Percentiles rank a stretch among this genome's conserved stretches.
Conservation (phyloP, 495 filamentous ascomycete species). For the Penicillium malachiteum region DNA sequence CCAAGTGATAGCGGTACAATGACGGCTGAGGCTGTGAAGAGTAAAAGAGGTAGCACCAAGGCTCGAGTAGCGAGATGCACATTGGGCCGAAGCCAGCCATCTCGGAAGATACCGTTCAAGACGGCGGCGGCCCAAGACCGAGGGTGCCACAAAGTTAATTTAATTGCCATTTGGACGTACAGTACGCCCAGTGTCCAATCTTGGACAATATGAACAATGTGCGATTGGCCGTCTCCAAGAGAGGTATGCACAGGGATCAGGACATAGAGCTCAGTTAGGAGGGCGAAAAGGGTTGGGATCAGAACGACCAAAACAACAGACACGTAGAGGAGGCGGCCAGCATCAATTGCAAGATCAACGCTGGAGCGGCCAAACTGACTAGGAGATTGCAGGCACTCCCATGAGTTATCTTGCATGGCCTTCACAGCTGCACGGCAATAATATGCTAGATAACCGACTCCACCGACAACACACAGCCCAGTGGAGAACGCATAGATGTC, state of each 20-base stretch:
- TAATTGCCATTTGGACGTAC: slow-evolving; percentile 82
- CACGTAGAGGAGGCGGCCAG: slow-evolving; percentile 62
- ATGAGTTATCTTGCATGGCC: slow-evolving; percentile 32
- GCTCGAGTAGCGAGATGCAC: slow-evolving; percentile 73
- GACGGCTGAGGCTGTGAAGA: slow-evolving; percentile 60
- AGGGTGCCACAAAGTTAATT: slow-evolving; percentile 63
- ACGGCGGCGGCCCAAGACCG: slow-evolving; percentile 68
- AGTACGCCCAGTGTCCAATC: slow-evolving; percentile 92
- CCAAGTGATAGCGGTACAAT: slow-evolving; percentile 55
- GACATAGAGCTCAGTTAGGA: slow-evolving; percentile 83
- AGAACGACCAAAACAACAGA: slow-evolving; percentile 68
- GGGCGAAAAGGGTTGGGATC: slow-evolving; percentile 78
- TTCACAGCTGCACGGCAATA: slow-evolving; percentile 49
- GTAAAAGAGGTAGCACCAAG: slow-evolving; percentile 70
- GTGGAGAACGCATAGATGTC: slow-evolving; percentile 96
- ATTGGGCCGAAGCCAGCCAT: slow-evolving; percentile 82
- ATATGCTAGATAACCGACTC: slow-evolving; percentile 55
- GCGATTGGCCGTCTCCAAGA: slow-evolving; percentile 52
- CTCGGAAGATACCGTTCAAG: slow-evolving; percentile 69
- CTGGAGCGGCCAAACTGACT: slow-evolving; percentile 19
- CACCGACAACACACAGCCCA: slow-evolving; percentile 76
- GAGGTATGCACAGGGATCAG: slow-evolving; percentile 88
- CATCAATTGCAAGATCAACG: slow-evolving; percentile 16
- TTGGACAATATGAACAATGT: slow-evolving; percentile 86
- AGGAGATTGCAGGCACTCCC: slow-evolving; percentile 37